These are phyloP conservation scores for Leccinum imitatum DNA, from an alignment of 768 basidiomycete species.

Conservation along the genomic window DNA sequence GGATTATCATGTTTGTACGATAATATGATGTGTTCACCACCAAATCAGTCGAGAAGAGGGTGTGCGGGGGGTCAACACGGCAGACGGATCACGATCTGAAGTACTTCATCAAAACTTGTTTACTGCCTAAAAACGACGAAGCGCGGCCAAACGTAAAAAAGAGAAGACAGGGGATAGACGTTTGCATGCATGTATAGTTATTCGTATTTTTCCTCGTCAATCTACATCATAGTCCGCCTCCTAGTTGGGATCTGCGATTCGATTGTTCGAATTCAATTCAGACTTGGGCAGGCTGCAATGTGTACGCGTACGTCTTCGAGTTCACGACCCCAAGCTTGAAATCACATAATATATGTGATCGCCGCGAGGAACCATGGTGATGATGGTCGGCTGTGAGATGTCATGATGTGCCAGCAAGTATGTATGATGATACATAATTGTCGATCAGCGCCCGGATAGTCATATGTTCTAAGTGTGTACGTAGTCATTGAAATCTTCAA, in stretches of 20 bases:
- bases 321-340: neutral
- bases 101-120: neutral
- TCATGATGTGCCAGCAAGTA: too few relatives aligned
- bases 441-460: too few relatives aligned
- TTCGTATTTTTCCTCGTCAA: neutral
- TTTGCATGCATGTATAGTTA: neutral
- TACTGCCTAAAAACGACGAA: neutral
- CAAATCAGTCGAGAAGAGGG: neutral
- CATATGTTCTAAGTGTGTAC: too few relatives aligned
- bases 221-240: too few relatives aligned
- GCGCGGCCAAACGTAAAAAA: neutral
- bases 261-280: neutral
- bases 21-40: neutral
- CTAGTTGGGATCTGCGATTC: neutral
- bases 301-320: neutral
- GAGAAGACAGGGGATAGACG: too few relatives aligned
- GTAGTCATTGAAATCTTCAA: too few relatives aligned
- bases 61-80: neutral
- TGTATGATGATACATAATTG: too few relatives aligned
- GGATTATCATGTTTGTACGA: constrained; percentile 8
- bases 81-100: neutral
- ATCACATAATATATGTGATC: neutral
- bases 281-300: neutral
- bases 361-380: neutral
- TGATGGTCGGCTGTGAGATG: neutral